Percentiles rank a stretch among this genome's conserved stretches.
Conservation (phyloP, 1,284 basidiomycete species). For the Microbotryum saponariae region DNA sequence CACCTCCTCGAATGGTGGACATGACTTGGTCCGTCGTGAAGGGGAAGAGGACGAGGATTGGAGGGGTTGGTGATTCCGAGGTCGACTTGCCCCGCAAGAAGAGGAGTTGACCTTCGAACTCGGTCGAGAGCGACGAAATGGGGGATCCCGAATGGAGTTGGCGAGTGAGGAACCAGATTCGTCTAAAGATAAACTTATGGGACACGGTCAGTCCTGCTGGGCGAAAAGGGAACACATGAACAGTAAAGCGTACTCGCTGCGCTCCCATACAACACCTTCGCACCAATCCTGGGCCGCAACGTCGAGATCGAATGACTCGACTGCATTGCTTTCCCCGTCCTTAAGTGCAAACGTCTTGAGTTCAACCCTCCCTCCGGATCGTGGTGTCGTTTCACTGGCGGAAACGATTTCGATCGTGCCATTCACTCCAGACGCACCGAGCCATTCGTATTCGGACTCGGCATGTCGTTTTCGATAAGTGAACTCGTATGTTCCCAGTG, state of each 20-base stretch:
- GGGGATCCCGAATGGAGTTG: background rate
- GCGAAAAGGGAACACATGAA: no score
- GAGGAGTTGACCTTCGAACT: slow-evolving; percentile 21
- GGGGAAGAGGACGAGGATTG: slow-evolving; percentile 21
- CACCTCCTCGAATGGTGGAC: slow-evolving; percentile 16
- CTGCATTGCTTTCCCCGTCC: background rate
- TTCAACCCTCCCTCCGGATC: background rate
- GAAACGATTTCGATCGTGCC: slow-evolving; percentile 12
- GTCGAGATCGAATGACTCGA: background rate
- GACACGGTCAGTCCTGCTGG: background rate
- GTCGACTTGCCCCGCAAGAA: slow-evolving; percentile 11
- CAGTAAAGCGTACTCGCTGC: slow-evolving; percentile 5
- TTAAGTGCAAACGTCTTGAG: slow-evolving; percentile 7
- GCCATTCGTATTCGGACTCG: slow-evolving; percentile 22
- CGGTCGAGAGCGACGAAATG: slow-evolving; percentile 8
- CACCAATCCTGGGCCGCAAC: background rate
- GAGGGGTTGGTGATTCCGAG: background rate
- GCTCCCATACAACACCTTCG: slow-evolving; percentile 21
- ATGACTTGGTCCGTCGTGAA: slow-evolving; percentile 14
- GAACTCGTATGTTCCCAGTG: slow-evolving; percentile 17
- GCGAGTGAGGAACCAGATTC: slow-evolving; percentile 29
- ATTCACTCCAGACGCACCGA: slow-evolving; percentile 13
- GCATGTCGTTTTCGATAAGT: slow-evolving; percentile 17
- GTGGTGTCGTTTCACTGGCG: background rate
- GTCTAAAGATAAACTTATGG: background rate